phyloP scores from a whole-genome alignment of 306 rosid species.

The Echinosophora koreensis region DNA sequence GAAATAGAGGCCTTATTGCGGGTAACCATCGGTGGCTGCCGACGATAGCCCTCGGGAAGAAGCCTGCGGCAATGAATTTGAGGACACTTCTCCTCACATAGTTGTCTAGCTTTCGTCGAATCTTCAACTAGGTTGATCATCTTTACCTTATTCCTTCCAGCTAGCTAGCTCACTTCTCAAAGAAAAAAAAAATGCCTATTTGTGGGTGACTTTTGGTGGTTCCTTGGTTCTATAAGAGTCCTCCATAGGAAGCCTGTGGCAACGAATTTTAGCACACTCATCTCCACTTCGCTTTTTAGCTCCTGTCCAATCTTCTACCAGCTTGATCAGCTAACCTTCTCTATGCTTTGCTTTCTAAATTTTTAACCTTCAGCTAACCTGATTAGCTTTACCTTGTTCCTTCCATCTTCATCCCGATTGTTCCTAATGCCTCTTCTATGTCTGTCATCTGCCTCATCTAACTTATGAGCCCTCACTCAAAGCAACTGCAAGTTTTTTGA shows the following conservation, averaged over 20 bases:
- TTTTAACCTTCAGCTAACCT: no score
- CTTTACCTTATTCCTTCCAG: neutral
- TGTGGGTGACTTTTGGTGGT: slow-evolving; percentile 5
- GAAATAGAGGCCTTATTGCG: neutral
- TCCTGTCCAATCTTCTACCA: neutral
- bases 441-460: neutral
- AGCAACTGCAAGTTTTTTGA: no score
- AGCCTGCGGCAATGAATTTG: slow-evolving; percentile 12
- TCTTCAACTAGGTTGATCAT: slow-evolving; percentile 12
- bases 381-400: no score
- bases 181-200: neutral
- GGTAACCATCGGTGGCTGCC: neutral
- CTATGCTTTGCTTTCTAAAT: no score
- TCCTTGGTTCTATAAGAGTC: neutral
- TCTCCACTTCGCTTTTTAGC: neutral
- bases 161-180: neutral
- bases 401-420: no score
- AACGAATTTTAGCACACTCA: slow-evolving; percentile 7
- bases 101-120: slow-evolving; percentile 11
- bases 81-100: neutral
- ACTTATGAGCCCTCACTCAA: neutral
- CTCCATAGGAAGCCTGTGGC: slow-evolving; percentile 6
- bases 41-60: neutral
- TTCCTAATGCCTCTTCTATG: no score
- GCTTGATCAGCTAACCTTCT: neutral